Percentiles rank a stretch among this genome's conserved stretches.
Evolutionary conservation across 164 flowering plant species (phyloP).

Genomic region (Chimonanthus praecox): DNA sequence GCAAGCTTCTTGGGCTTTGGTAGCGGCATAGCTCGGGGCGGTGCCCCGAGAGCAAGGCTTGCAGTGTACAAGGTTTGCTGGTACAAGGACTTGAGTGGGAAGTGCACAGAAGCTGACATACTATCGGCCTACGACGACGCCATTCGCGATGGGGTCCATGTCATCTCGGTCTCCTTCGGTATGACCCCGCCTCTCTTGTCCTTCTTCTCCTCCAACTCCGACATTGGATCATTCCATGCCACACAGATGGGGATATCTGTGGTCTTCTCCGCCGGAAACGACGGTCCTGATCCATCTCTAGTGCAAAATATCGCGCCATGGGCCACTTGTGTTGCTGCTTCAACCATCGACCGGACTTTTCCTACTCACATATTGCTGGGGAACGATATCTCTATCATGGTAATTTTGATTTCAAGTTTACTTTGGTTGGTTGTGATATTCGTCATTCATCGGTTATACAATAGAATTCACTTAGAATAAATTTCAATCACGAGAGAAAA

Average conservation of each 20-base stretch:
- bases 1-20: constrained; percentile 46
- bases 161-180: constrained; percentile 62
- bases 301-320: constrained; percentile 66
- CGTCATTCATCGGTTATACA: too few relatives aligned
- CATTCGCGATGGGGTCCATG: constrained; percentile 53
- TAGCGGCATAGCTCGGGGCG: constrained; percentile 57
- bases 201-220: constrained; percentile 33
- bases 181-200: constrained; percentile 31
- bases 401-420: constrained; percentile 9
- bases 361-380: constrained; percentile 37
- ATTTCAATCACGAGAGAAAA: too few relatives aligned
- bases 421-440: too few relatives aligned
- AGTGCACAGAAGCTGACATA: constrained; percentile 54
- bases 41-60: constrained; percentile 59
- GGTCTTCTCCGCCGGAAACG: constrained; percentile 66
- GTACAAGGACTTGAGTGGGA: constrained; percentile 22
- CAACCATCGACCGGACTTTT: constrained; percentile 53
- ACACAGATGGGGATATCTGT: constrained; percentile 51
- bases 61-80: constrained; percentile 76
- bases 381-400: constrained; percentile 31
- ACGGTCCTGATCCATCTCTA: constrained; percentile 47
- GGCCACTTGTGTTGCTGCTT: constrained; percentile 57
- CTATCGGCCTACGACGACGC: constrained; percentile 70
- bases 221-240: constrained; percentile 69
- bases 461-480: too few relatives aligned